Evolutionary conservation across 176 grass and related monocot genomes (phyloP), one percentile per base, ranked within the genome.

Genomic region (Hyparrhenia diplandra): DNA sequence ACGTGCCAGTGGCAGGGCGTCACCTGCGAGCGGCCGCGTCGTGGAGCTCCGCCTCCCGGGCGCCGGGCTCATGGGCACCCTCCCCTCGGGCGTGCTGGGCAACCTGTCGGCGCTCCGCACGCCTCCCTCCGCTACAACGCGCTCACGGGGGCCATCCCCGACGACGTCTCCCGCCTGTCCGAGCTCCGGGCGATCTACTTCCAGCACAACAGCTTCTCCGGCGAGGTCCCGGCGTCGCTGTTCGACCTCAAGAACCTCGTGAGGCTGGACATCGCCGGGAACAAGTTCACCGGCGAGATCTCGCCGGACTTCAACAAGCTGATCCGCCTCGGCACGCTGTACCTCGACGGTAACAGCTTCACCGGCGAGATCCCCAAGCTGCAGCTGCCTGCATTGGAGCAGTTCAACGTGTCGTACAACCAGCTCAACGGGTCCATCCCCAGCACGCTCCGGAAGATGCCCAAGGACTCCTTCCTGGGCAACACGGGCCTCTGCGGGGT

Each of bases 341-440:
- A 89, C 76, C 77, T 99, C 24, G 87, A 99, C 27, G 43, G 25
- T 16, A 99, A 99, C 80, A 18, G 23, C 65, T 90, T 99, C 40
- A n/a, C 71, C 11, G 96, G 96, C 71, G 96, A 89, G 82, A 91
- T 99, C 73, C 92, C 96, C 46, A 84, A 92, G 78, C 88, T 99
- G 43, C 78, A 94, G 76, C 80, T 91, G 17, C 74, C 84, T 28
- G 66, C 81, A 81, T 82, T 99, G 75, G 82, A 45, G 51, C 96
- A 99, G 77, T 95, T 99, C 90, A 99, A 99, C 85, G 96, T 99
- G 54, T 99, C 96, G 12, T 95, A 79, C 86, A 99, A 94, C 88
- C 28, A 84, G 31, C 84, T 99, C 64, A 99, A 89, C 69, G 96
- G 96, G 73, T 95, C 96, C 81, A 95, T 99, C 83, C 96, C 96